phyloP scores from a whole-genome alignment of 2,329 filamentous ascomycete genomes.

The Ramularia endophylla region DNA sequence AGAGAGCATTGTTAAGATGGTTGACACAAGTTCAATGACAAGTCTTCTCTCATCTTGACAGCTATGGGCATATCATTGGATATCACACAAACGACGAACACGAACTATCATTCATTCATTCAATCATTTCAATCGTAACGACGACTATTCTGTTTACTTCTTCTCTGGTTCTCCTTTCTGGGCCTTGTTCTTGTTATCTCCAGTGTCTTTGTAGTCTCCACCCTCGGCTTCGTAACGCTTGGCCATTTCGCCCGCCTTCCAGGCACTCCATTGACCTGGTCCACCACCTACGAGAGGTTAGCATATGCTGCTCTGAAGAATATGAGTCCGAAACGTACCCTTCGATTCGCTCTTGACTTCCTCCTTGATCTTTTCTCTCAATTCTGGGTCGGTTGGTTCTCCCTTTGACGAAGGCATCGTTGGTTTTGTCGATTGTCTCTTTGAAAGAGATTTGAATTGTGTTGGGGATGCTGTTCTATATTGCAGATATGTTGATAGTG shows the following conservation, averaged over 20 bases:
- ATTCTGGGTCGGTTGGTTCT: conserved; percentile 28
- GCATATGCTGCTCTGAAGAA: not conserved
- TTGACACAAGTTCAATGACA: too few relatives aligned
- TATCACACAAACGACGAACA: too few relatives aligned
- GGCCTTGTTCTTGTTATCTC: conserved; percentile 26
- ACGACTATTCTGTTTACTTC: conserved; percentile 21
- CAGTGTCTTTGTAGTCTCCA: conserved; percentile 29
- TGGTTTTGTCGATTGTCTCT: not conserved
- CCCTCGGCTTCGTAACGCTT: conserved; percentile 27
- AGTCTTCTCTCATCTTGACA: too few relatives aligned
- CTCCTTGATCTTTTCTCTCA: conserved; percentile 30
- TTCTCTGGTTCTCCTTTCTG: conserved; percentile 30
- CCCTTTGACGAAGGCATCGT: conserved; percentile 31
- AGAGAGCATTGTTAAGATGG: too few relatives aligned
- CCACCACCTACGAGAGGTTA: conserved; percentile 21
- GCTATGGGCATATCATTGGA: too few relatives aligned
- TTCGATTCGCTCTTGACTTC: conserved; percentile 30
- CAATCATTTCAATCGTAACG: too few relatives aligned
- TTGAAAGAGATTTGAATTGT: too few relatives aligned
- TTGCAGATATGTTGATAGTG: too few relatives aligned
- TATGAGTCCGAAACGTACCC: conserved; percentile 13
- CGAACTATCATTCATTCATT: too few relatives aligned
- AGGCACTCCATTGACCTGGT: conserved; percentile 26
- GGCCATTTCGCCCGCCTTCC: conserved; percentile 29
- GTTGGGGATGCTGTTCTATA: too few relatives aligned